Base-by-base conservation (phyloP, 164 flowering plant species). In the Dillenia suffruticosa region DNA sequence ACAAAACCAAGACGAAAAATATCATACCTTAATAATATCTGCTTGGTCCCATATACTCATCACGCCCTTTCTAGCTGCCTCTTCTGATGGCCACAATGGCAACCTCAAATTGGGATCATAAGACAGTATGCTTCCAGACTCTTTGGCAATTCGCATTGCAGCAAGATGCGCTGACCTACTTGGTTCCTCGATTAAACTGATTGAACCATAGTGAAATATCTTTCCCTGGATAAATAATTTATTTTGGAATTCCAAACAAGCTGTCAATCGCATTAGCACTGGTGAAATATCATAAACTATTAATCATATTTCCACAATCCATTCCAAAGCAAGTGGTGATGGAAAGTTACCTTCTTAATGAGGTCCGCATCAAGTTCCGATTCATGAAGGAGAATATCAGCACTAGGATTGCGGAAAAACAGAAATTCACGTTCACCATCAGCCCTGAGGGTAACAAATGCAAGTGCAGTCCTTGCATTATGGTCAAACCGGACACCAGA, bases 341-440 rank as follows among this genome's bases (percentile, higher is more conserved):
- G 40, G 40, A 7, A 32, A 32, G 40, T 32, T 2, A 72, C 76
- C 72, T 68, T 44, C 55, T 61, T 59, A 53, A 76, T 60, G 32
- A 81, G 63, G 26, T 46, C 54, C 46, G 64, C 16, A 57, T 81
- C 75, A 12, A 81, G 75, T 54, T 81, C 82, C 2, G 80, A 69
- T 52, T 69, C 74, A 5, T 53, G 61, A 7, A 81, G 59, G 40
- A 81, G 74, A 79, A 81, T 81, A 62, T 81, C 82, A 9, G 85
- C 85, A 65, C 85, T 76, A 2, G 85, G 82, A 48, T 81, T 65
- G 0, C 82, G 65, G 54, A 51, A 81, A 50, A 81, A 81, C 77
- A 78, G 26, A 62, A 81, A 81, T 45, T 81, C 85, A 16, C 81
- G 73, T 60, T 81, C 81, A 1, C 85, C 85, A 46, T 81, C 73